Base-by-base conservation (phyloP, 1,284 basidiomycete species). In the Trichosporon sp. region DNA sequence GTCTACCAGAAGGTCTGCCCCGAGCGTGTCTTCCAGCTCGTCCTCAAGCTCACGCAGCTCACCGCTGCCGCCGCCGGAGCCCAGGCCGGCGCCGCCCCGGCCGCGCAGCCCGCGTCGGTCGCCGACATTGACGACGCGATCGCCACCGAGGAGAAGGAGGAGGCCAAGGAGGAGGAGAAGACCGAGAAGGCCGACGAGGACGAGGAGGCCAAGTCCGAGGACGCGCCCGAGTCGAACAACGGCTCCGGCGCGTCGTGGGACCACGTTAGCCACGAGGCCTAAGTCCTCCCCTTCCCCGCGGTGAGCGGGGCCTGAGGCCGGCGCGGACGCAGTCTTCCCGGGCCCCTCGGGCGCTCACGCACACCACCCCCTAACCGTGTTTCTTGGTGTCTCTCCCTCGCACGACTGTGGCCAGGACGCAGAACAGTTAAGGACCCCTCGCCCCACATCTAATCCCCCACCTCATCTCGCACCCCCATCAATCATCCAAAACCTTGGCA, bases 1-100 rank as follows among this genome's bases (percentile, higher is more conserved):
- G 81, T 98, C 77, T 97, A 97, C 82, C 90, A 98, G 84, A 92
- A 92, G 85, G 95, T 94, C 58, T 89, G 96, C 60, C 92, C 93
- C 12, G 87, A 89, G 67, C 88, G 91, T 62, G 88, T 98, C 70
- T 95, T 97, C 85, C 90, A 92, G 87, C 86, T 96, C 73, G 88
- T 99, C 73, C 90, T 97, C 88, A 89, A 95, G 77, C 85, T 97
- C 83, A 91, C 91, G 75, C 73, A 71, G 65, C 72, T 73, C 66
- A 70, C 72, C 42, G 65, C 70, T n/a, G 72, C 68, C 23, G 66
- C 70, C 34, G 67, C 65, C 34, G 64, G 64, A 8, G 70, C 64
- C 21, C 64, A 65, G 15, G 67, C 69, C 7, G 60, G 51, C 15
- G 63, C 66, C 15, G 66, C 65, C 25, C 34, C 58, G 38, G 65